Evolutionary conservation across 495 filamentous ascomycete genomes (phyloP), one percentile per base, ranked within the genome.

Genomic region (Viridothelium virens): DNA sequence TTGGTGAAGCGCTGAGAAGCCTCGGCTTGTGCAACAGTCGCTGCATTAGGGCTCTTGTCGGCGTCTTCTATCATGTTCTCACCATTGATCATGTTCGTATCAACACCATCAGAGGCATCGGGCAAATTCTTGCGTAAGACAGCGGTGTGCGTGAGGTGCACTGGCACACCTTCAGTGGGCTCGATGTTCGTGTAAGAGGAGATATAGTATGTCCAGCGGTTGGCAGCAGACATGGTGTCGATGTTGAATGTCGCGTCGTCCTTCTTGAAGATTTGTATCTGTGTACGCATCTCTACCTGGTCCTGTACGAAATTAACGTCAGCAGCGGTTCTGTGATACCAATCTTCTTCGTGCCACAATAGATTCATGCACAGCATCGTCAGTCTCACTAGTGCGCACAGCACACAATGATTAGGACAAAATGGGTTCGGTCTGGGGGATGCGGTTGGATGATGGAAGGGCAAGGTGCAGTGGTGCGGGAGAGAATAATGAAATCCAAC

Each of bases 141-240:
- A 5, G 37, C 63, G 56, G 18, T 48, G 34, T 68, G 63, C 2
- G 47, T 66, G 2, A 33, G 25, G 18, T 63, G 61, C 5, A 47
- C 16, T 12, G 67, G 67, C 11, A 97, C 82, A 37, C 90, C 90
- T 76, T 99, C 95, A 14, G 95, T 99, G 5, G 88, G 89, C 66
- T 95, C 92, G 53, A 91, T 81, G 73, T 90, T 89, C 61, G 88
- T 87, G 77, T 89, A 99, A 10, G 92, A 90, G 48, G 91, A 91
- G 50, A 96, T 89, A 73, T 99, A 99, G 80, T 93, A 92, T 62
- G 89, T 88, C 93, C 93, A 97, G 62, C 81, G 82, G 56, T 82
- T 81, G 64, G 86, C 83, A 6, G 62, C 67, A 67, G 79, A 83
- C 38, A 88, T 73, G 33, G 83, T 81, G 39, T 83, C 81, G 63